Conservation (phyloP, 2,329 filamentous ascomycete species). For the Curvularia hawaiiensis region DNA sequence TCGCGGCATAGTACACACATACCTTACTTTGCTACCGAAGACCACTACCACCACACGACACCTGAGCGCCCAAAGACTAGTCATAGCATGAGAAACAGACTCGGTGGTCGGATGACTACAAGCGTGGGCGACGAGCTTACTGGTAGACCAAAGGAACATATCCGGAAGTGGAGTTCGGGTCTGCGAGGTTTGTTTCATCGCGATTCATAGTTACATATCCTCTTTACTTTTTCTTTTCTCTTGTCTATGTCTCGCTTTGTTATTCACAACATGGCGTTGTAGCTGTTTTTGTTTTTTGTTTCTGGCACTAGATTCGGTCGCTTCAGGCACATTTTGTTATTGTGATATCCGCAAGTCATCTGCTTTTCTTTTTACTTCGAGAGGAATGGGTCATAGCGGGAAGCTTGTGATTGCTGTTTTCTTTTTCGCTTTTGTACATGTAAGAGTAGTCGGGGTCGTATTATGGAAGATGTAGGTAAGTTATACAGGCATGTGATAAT, state of each 20-base stretch:
- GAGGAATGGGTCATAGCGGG: no score
- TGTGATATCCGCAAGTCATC: not conserved
- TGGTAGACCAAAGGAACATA: constrained; percentile 12
- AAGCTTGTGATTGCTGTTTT: no score
- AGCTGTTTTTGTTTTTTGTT: not conserved
- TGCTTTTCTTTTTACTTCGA: not conserved
- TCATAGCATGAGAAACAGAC: constrained; percentile 4
- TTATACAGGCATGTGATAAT: no score
- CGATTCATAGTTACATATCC: not conserved
- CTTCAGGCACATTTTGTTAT: not conserved
- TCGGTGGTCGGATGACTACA: constrained; percentile 12
- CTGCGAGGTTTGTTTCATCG: constrained; percentile 28
- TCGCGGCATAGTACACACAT: constrained; percentile 4
- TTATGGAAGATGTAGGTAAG: no score
- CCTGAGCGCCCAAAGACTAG: constrained; percentile 25
- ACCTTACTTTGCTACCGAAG: not conserved
- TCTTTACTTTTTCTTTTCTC: not conserved
- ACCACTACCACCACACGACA: not conserved
- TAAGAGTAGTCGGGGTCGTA: no score
- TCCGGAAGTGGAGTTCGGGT: constrained; percentile 30
- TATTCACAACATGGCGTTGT: not conserved
- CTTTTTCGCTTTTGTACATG: no score
- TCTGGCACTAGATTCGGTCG: not conserved
- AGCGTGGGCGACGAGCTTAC: constrained; percentile 9
- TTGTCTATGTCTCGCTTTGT: not conserved